Conservation (phyloP, 495 filamentous ascomycete species). For the Trichoderma orchidacearum region DNA sequence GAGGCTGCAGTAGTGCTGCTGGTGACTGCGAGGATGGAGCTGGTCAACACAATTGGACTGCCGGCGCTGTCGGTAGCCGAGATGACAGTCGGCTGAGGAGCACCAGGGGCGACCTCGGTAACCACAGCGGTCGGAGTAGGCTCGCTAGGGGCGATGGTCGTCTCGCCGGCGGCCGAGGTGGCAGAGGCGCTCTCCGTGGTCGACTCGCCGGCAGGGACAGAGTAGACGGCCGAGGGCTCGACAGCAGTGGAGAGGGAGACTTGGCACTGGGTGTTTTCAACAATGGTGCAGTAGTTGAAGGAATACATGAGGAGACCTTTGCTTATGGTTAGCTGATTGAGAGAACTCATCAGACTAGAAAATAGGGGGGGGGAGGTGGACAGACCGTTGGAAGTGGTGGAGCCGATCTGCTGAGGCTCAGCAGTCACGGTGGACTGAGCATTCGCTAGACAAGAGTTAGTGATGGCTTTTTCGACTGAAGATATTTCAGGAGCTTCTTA, state of each 20-base stretch:
- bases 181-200: background rate
- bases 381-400: conserved; percentile 1
- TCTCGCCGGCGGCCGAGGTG: background rate
- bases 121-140: background rate
- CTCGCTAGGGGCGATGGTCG: background rate
- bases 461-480: background rate
- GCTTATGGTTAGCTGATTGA: background rate
- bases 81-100: background rate
- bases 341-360: too few species aligned
- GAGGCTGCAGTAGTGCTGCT: background rate
- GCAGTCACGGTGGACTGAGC: background rate
- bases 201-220: background rate
- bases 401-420: background rate
- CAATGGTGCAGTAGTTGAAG: conserved; percentile 1
- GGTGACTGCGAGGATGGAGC: background rate
- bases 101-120: background rate
- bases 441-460: background rate
- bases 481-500: background rate
- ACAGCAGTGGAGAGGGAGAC: background rate
- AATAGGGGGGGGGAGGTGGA: background rate
- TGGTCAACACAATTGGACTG: background rate
- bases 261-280: background rate
- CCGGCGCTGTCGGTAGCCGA: background rate
- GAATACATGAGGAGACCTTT: background rate
- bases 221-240: background rate